Conservation (phyloP, 257 asterid species). For the Gynochthodes officinalis region DNA sequence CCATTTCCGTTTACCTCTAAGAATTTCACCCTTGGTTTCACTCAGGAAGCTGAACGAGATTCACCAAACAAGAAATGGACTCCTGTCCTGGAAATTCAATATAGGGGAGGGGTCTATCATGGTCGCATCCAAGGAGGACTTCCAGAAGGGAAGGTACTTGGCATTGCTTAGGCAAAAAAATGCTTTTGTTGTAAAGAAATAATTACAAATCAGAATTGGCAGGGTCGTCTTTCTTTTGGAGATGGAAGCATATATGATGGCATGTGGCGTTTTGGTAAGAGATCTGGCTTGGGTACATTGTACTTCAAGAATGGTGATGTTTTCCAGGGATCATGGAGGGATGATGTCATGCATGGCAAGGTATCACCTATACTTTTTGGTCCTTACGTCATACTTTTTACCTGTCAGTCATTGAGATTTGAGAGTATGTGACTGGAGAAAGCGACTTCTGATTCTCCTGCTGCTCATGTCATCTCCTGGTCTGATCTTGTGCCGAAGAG, state of each 20-base stretch:
- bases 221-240: conserved; percentile 82
- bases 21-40: conserved; percentile 11
- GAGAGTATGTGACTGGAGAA: too few species aligned
- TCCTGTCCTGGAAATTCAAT: conserved; percentile 76
- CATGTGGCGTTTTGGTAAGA: conserved; percentile 93
- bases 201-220: conserved; percentile 14
- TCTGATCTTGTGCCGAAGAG: neutral
- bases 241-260: conserved; percentile 95
- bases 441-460: neutral
- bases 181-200: neutral
- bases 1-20: neutral
- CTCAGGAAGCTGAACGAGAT: conserved; percentile 91
- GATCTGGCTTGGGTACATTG: conserved; percentile 84
- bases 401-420: neutral
- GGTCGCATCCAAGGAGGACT: conserved; percentile 96
- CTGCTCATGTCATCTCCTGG: neutral
- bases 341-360: conserved; percentile 98
- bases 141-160: conserved; percentile 95
- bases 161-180: conserved; percentile 20
- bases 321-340: conserved; percentile 97
- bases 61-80: conserved; percentile 71
- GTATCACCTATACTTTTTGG: conserved; percentile 33
- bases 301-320: conserved; percentile 88
- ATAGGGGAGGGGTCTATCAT: conserved; percentile 84
- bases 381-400: neutral